A percentile compares a stretch with the other conserved stretches of the same genome.
Conservation (phyloP, 257 asterid genomes). For the Salvia splendens region DNA sequence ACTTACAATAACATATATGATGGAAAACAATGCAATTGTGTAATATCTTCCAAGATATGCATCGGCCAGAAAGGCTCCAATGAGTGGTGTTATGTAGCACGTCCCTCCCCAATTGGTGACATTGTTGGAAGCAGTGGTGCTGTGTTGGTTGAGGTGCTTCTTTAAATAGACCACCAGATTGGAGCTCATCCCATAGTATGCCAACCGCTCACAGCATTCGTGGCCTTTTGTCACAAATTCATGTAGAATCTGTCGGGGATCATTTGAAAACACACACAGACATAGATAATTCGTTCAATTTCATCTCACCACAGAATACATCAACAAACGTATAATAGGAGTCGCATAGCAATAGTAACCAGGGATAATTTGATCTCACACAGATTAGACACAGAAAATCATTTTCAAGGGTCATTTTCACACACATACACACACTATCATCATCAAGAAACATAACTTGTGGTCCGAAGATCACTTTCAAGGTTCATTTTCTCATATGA, state of each 20-base stretch:
- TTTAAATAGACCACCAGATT: slow-evolving; percentile 58
- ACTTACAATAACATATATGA: slow-evolving; percentile 72
- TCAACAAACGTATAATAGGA: neutral
- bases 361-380: neutral
- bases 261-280: neutral
- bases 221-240: slow-evolving; percentile 40
- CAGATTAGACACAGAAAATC: neutral
- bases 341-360: neutral
- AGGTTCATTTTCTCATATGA: neutral
- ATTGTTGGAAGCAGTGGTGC: slow-evolving; percentile 57
- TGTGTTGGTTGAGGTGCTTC: slow-evolving; percentile 52
- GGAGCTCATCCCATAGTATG: slow-evolving; percentile 71
- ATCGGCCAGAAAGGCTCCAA: slow-evolving; percentile 84
- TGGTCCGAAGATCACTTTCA: neutral
- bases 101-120: slow-evolving; percentile 79
- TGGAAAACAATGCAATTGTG: slow-evolving; percentile 68
- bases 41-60: slow-evolving; percentile 77
- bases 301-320: neutral
- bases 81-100: slow-evolving; percentile 69
- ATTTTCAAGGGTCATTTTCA: too few relatives aligned
- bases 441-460: neutral
- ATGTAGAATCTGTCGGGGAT: neutral
- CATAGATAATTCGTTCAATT: neutral
- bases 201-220: slow-evolving; percentile 71
- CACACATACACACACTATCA: neutral